These are phyloP conservation scores for Dictyostelium citrinum DNA, from an alignment of 78 protist species.

Conservation along the genomic window DNA sequence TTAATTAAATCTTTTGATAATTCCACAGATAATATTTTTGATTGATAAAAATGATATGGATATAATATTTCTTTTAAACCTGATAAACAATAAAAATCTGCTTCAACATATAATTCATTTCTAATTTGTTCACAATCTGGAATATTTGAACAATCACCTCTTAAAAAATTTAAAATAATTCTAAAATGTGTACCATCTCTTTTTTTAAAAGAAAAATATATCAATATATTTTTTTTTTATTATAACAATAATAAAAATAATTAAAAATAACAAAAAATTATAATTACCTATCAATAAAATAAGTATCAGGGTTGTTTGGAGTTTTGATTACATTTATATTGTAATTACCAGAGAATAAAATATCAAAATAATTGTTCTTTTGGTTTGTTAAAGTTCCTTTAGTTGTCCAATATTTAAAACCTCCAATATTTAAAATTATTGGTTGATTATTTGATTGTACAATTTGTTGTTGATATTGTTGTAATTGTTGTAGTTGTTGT, in stretches of 20 bases:
- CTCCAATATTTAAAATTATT: constrained; percentile 23
- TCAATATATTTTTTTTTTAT: no score
- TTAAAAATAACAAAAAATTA: not conserved
- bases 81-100: not conserved
- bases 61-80: not conserved
- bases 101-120: not conserved
- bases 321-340: not conserved
- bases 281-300: constrained; percentile 29
- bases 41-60: constrained; percentile 2
- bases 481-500: not conserved
- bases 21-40: not conserved
- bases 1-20: not conserved
- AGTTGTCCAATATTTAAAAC: constrained; percentile 7
- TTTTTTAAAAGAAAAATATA: not conserved
- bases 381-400: constrained; percentile 1
- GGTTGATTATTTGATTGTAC: not conserved
- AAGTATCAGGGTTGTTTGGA: not conserved
- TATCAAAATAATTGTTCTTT: constrained; percentile 11
- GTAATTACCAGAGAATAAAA: constrained; percentile 20
- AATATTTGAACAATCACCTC: not conserved
- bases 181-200: constrained; percentile 49
- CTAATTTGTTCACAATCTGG: not conserved
- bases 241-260: no score
- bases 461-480: not conserved
- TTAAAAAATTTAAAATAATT: constrained; percentile 1